phyloP scores from a whole-genome alignment of 2,329 filamentous ascomycete species.

The Neoascochyta sp. region DNA sequence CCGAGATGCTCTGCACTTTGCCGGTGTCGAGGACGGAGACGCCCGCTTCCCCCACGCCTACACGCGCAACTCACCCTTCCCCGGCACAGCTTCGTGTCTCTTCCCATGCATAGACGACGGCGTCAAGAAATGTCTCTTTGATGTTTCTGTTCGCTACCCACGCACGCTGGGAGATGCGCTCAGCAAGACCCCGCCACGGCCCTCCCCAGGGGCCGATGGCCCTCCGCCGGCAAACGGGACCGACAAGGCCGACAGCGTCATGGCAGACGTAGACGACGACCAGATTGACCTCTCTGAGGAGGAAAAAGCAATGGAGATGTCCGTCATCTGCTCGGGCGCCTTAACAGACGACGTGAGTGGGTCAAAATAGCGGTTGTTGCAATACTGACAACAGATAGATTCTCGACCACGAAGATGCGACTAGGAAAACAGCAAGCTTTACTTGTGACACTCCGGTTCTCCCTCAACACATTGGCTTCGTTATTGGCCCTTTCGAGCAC shows the following conservation, averaged over 20 bases:
- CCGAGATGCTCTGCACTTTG: conserved; percentile 86
- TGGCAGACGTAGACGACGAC: conserved; percentile 38
- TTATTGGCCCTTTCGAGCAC: conserved; percentile 90
- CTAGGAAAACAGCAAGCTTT: conserved; percentile 86
- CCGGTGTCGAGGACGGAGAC: conserved; percentile 77
- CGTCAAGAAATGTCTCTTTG: conserved; percentile 78
- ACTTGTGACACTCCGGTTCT: conserved; percentile 64
- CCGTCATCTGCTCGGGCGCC: conserved; percentile 86
- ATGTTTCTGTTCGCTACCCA: conserved; percentile 80
- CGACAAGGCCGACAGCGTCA: conserved; percentile 31
- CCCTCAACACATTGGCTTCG: conserved; percentile 87
- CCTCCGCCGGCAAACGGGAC: conserved; percentile 15
- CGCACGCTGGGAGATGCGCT: conserved; percentile 76
- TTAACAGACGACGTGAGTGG: conserved; percentile 83
- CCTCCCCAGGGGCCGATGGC: conserved; percentile 13
- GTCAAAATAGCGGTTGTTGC: conserved; percentile 24
- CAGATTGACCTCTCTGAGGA: conserved; percentile 59
- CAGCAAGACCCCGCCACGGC: conserved; percentile 37
- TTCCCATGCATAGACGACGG: conserved; percentile 93
- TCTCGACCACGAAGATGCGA: conserved; percentile 69
- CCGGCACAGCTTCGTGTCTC: conserved; percentile 76
- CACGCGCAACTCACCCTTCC: conserved; percentile 73
- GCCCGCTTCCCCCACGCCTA: conserved; percentile 86
- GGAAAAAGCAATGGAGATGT: conserved; percentile 83
- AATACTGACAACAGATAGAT: conserved; percentile 41